These are phyloP conservation scores for Metarhizium rileyi DNA, from an alignment of 2,329 filamentous ascomycete species.

Conservation along the genomic window DNA sequence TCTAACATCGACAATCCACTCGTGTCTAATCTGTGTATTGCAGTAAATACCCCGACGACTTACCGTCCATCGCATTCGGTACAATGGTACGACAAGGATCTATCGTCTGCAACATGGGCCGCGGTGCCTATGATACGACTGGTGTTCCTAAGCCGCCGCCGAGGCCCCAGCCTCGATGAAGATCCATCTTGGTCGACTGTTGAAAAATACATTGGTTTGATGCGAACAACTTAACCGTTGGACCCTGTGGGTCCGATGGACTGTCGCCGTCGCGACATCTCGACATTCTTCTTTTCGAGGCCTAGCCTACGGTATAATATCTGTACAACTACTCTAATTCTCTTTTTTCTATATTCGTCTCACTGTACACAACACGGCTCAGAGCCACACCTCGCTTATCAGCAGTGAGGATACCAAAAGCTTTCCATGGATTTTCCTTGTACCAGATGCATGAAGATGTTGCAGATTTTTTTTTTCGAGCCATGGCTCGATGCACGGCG, in stretches of 20 bases:
- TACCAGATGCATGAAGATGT: conserved; percentile 7
- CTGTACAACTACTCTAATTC: conserved; percentile 10
- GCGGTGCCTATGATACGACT: conserved; percentile 43
- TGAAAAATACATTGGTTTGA: not conserved
- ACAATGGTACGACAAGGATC: conserved; percentile 28
- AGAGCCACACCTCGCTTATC: conserved; percentile 28
- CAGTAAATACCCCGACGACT: not conserved
- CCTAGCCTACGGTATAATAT: conserved; percentile 18
- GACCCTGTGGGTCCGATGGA: not conserved
- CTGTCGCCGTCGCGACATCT: not conserved
- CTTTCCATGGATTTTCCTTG: conserved; percentile 6
- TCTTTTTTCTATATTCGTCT: conserved; percentile 19
- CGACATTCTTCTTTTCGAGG: conserved; percentile 5
- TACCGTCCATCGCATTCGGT: conserved; percentile 5
- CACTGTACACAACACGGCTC: conserved; percentile 26
- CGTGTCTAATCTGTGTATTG: conserved; percentile 1
- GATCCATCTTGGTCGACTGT: not conserved
- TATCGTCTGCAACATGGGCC: conserved; percentile 35
- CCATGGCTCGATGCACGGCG: conserved; percentile 18
- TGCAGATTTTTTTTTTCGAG: conserved; percentile 1
- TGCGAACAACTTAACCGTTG: not conserved
- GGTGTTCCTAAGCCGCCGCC: conserved; percentile 38
- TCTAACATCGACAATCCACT: conserved; percentile 1
- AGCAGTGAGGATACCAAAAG: conserved; percentile 23
- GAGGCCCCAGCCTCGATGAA: conserved; percentile 30